Base-by-base conservation (phyloP, 2,329 filamentous ascomycete genomes). In the Colletotrichum karsti region DNA sequence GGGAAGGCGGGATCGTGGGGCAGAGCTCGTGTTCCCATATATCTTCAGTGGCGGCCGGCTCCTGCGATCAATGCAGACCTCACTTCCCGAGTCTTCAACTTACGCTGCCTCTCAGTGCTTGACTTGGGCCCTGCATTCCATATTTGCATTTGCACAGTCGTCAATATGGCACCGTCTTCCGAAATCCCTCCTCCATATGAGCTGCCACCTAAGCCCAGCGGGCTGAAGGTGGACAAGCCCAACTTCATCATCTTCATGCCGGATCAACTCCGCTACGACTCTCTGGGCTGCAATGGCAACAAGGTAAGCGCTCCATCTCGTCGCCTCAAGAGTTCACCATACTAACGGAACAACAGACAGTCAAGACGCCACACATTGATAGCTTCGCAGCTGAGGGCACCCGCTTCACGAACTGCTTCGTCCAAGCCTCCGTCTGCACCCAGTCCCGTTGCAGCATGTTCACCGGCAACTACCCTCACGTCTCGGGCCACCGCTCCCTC, bases 361-460 rank as follows among this genome's bases (percentile, higher is more conserved):
- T 82, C 24, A 74, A 75, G 30, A 83, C 80, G 0, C 80, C 79
- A 10, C 82, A 83, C 53, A 81, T 83, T 15, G 81, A 84, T 63
- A 75, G 77, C 9, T 83, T 84, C 69, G 75, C 77, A 9, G 63
- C 69, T 1, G 71, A 75, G 0, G 81, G 78, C 12, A 80, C 76
- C 3, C 76, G 77, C 2, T 84, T 85, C 69, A 83, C 80, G 20
- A 84, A 85, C 60, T 82, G 78, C 69, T 85, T 80, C 72, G 74
- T 76, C 0, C 83, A 85, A 64, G 82, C 83, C 2, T 81, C 82
- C 0, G 81, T 84, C 0, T 85, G 83, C 74, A 79, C 81, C 0
- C 83, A 85, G 64, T 83, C 81, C 5, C 76, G 83, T 62, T 83
- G 82, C 70, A 80, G 76, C 69, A 83, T 85, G 77, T 85, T 84